Conservation (phyloP, 805 yeast species). For the Candida sakaeoensis region DNA sequence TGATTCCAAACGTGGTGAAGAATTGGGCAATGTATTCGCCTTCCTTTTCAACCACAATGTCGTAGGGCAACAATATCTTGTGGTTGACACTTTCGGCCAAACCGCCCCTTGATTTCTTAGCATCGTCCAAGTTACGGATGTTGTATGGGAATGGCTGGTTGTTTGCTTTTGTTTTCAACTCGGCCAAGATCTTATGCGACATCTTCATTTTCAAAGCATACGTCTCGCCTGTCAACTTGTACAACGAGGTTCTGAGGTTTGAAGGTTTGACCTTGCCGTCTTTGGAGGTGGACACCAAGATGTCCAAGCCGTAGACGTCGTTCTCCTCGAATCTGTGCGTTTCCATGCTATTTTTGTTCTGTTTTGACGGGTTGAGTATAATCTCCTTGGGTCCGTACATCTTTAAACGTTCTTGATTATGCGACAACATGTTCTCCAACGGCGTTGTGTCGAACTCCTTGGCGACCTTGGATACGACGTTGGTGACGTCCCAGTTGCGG, state of each 20-base stretch:
- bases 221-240: conserved; percentile 65
- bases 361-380: conserved; percentile 69
- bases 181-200: conserved; percentile 62
- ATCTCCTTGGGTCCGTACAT: conserved; percentile 74
- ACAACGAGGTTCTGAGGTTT: conserved; percentile 62
- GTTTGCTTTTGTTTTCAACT: conserved; percentile 61
- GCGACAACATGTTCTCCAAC: conserved; percentile 73
- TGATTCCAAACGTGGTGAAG: conserved; percentile 71
- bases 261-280: conserved; percentile 65
- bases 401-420: conserved; percentile 63
- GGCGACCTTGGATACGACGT: conserved; percentile 59
- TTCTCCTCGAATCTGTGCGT: conserved; percentile 65
- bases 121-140: conserved; percentile 61
- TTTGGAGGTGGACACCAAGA: conserved; percentile 57
- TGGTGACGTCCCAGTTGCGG: conserved; percentile 73
- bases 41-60: conserved; percentile 62
- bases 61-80: conserved; percentile 63
- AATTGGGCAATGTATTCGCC: conserved; percentile 66
- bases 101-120: conserved; percentile 70
- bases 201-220: conserved; percentile 70
- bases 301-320: conserved; percentile 75
- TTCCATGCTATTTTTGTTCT: conserved; percentile 60
- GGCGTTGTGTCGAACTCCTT: conserved; percentile 56
- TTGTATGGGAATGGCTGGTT: conserved; percentile 60
- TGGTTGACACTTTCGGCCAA: conserved; percentile 69